Base-by-base conservation (phyloP, 2,329 filamentous ascomycete genomes). In the Diaporthe eres region DNA sequence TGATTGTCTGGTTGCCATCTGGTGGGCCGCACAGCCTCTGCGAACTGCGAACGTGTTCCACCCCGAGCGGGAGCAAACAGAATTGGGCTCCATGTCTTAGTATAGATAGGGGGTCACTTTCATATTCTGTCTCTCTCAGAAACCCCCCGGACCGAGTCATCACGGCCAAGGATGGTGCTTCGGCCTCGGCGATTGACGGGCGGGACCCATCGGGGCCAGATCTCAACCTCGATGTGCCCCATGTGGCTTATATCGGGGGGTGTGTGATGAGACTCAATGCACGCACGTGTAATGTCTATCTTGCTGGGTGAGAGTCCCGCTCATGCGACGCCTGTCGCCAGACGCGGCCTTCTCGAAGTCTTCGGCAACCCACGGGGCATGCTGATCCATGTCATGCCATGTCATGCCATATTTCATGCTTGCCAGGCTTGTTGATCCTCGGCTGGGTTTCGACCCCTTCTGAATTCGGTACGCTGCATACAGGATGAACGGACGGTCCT, bases 371-470 rank as follows among this genome's bases (percentile, higher is more conserved):
- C 34, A 17, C 49, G 49, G n/a, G 13, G 49, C 65, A 53, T 42
- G 65, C 34, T 7, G 9, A 55, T 55, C 65, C 65, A 70, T 70
- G 65, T 68, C 63, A 68, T 51, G 34, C 44, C 63, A 51, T 51
- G 44, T 68, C 63, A 68, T 51, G 34, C 44, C 63, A 70, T 70
- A 42, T 37, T 42, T 70, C n/a, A 70, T 70, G 65, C 65, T 55
- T 70, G 65, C 55, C n/a, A 70, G 55, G 65, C 65, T 55, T 70
- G 65, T 70, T 70, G 65, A 70, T 70, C 65, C 65, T 70, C 34
- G 22, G 47, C 34, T 19, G 34, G 49, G 65, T 42, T 70, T 55
- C 65, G 49, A 42, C 12, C 65, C 34, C 34, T 55, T 55, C 49
- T 70, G 49, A 70, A 70, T 42, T 42, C 51, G 65, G 65, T 25